These are phyloP conservation scores for Citeromyces nyonsensis DNA, from an alignment of 805 yeast species.

Conservation along the genomic window DNA sequence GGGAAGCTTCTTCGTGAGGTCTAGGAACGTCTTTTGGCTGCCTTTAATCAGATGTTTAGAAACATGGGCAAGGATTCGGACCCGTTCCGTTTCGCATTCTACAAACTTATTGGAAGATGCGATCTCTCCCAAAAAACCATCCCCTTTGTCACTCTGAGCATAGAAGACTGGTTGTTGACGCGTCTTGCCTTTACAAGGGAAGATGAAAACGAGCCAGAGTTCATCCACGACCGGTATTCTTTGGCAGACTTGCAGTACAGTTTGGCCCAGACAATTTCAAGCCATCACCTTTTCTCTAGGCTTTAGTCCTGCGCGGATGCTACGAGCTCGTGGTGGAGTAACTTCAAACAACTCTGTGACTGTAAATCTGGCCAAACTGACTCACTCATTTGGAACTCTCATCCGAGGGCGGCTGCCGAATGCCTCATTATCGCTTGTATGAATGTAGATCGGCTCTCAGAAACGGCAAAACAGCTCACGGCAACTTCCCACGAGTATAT, in stretches of 20 bases:
- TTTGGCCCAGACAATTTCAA: conserved; percentile 65
- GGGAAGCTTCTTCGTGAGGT: conserved; percentile 48
- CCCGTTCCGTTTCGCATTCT: conserved; percentile 82
- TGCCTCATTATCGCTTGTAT: conserved; percentile 63
- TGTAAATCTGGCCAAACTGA: conserved; percentile 38
- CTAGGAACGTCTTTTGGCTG: conserved; percentile 55
- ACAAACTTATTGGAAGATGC: conserved; percentile 88
- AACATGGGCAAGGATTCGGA: conserved; percentile 52
- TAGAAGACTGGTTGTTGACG: conserved; percentile 96
- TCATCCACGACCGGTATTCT: conserved; percentile 57
- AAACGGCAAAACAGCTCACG: conserved; percentile 22
- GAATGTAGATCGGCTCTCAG: conserved; percentile 16
- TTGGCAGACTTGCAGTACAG: conserved; percentile 62
- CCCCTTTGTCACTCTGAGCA: conserved; percentile 54
- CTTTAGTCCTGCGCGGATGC: conserved; percentile 60
- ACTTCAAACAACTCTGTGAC: too few relatives aligned
- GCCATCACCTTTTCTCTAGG: conserved; percentile 61
- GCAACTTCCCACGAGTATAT: conserved; percentile 62
- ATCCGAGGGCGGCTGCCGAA: conserved; percentile 87
- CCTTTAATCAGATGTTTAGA: conserved; percentile 75
- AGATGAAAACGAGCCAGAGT: conserved; percentile 23
- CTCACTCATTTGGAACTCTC: conserved; percentile 72
- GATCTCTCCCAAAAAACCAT: conserved; percentile 51
- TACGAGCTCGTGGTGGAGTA: conserved; percentile 69
- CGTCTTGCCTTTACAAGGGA: conserved; percentile 69